Conservation (phyloP, 73 alveolate species). For the Paramecium sonneborni region DNA sequence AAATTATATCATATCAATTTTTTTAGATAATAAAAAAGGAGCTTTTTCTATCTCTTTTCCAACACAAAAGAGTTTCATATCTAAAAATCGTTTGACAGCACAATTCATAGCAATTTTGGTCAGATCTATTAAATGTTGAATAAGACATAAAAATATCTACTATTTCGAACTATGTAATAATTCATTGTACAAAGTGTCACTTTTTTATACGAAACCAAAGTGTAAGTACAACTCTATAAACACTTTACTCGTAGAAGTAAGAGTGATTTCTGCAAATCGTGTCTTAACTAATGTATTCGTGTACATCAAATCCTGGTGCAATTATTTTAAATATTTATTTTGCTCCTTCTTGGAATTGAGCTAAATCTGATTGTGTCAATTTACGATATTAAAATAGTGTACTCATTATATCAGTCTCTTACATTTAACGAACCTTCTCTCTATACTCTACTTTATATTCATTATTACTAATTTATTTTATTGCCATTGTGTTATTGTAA, state of each 20-base stretch:
- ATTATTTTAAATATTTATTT: background rate
- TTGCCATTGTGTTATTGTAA: background rate
- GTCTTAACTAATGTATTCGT: background rate
- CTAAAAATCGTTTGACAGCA: constrained; percentile 39
- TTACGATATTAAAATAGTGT: constrained; percentile 15
- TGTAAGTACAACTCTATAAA: constrained; percentile 31
- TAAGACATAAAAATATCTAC: constrained; percentile 32
- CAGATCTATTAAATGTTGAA: constrained; percentile 18
- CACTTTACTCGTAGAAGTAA: constrained; percentile 42
- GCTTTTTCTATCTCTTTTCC: constrained; percentile 51
- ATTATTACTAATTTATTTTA: constrained; percentile 27
- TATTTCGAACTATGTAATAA: constrained; percentile 32
- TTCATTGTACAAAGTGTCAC: constrained; percentile 15
- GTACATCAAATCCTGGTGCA: constrained; percentile 57
- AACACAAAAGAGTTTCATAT: constrained; percentile 41
- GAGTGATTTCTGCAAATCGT: constrained; percentile 10
- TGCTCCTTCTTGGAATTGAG: constrained; percentile 23
- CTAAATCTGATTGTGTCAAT: background rate
- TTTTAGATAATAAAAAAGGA: constrained; percentile 12
- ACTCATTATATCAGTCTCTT: constrained; percentile 20
- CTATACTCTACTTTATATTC: constrained; percentile 7
- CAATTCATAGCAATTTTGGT: constrained; percentile 40
- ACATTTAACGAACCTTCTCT: constrained; percentile 8
- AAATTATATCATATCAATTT: background rate
- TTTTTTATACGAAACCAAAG: background rate